A percentile compares a stretch with the other conserved stretches of the same genome.
phyloP scores from a whole-genome alignment of 1,284 basidiomycete genomes.

The Pterula multifida region DNA sequence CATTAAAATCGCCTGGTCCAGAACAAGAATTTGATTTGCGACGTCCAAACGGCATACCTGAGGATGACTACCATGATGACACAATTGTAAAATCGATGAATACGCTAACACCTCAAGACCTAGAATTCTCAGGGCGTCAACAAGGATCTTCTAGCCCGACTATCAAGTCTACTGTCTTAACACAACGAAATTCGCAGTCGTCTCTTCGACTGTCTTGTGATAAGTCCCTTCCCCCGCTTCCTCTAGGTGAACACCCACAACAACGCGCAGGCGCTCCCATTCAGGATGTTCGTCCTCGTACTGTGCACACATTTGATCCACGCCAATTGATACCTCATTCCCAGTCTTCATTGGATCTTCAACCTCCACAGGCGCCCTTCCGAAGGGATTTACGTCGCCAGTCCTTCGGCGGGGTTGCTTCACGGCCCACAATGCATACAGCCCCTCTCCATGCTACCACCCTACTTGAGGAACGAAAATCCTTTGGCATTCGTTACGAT shows the following conservation, averaged over 20 bases:
- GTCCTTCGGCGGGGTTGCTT: slow-evolving; percentile 57
- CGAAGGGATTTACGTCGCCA: slow-evolving; percentile 51
- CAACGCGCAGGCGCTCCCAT: slow-evolving; percentile 25
- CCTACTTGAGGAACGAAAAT: slow-evolving; percentile 15
- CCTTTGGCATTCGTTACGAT: slow-evolving; percentile 31
- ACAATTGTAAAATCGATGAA: slow-evolving; percentile 8
- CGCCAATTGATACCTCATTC: slow-evolving; percentile 30
- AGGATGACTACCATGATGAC: slow-evolving; percentile 24
- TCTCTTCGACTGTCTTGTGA: slow-evolving; percentile 38
- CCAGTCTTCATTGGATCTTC: slow-evolving; percentile 32
- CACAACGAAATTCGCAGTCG: not conserved
- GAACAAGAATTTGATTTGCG: slow-evolving; percentile 42
- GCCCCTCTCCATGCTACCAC: slow-evolving; percentile 29
- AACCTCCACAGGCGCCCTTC: slow-evolving; percentile 55
- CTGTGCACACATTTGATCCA: slow-evolving; percentile 50
- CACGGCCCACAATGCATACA: slow-evolving; percentile 38
- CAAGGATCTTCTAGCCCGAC: slow-evolving; percentile 17
- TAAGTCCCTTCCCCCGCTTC: slow-evolving; percentile 68
- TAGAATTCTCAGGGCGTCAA: slow-evolving; percentile 19
- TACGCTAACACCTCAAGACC: slow-evolving; percentile 15
- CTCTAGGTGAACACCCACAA: slow-evolving; percentile 31
- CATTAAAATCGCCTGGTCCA: slow-evolving; percentile 46
- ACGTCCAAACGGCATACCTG: slow-evolving; percentile 17
- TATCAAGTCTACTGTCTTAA: slow-evolving; percentile 15
- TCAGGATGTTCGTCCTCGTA: slow-evolving; percentile 43